These are phyloP conservation scores for Eimeria sp. DNA, from an alignment of 169 alveolate genomes.

Conservation along the genomic window DNA sequence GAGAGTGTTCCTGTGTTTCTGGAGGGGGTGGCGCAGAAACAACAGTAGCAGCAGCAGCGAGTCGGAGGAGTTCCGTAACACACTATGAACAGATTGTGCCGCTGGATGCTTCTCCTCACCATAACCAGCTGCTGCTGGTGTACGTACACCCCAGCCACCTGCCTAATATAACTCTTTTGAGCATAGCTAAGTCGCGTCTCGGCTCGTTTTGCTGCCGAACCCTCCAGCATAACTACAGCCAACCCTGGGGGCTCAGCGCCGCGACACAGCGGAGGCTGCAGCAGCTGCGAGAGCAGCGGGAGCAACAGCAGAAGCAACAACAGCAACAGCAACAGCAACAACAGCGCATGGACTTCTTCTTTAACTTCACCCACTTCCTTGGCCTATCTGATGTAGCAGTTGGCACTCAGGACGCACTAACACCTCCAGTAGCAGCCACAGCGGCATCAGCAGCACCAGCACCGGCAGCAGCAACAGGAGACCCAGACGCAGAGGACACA, in stretches of 20 bases:
- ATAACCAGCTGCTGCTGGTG: conserved; percentile 81
- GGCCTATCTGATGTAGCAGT: conserved; percentile 20
- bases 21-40: not conserved
- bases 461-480: too few species aligned
- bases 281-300: conserved; percentile 16
- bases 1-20: not conserved
- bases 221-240: conserved; percentile 48
- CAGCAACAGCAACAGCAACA: conserved; percentile 51
- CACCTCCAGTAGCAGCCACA: not conserved
- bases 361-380: conserved; percentile 25
- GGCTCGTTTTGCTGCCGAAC: conserved; percentile 57
- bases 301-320: not conserved
- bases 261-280: conserved; percentile 31
- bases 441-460: not conserved
- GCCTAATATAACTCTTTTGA: conserved; percentile 13
- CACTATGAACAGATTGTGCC: conserved; percentile 59
- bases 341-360: not conserved
- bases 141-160: conserved; percentile 75
- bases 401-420: not conserved
- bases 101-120: conserved; percentile 24
- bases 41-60: not conserved
- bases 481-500: not conserved
- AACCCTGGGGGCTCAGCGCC: conserved; percentile 29
- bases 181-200: conserved; percentile 59
- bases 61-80: not conserved